Percentiles rank a stretch among this genome's conserved stretches.
These are phyloP conservation scores for Onygenales sp. DNA, from an alignment of 2,329 filamentous ascomycete species.

Conservation along the genomic window DNA sequence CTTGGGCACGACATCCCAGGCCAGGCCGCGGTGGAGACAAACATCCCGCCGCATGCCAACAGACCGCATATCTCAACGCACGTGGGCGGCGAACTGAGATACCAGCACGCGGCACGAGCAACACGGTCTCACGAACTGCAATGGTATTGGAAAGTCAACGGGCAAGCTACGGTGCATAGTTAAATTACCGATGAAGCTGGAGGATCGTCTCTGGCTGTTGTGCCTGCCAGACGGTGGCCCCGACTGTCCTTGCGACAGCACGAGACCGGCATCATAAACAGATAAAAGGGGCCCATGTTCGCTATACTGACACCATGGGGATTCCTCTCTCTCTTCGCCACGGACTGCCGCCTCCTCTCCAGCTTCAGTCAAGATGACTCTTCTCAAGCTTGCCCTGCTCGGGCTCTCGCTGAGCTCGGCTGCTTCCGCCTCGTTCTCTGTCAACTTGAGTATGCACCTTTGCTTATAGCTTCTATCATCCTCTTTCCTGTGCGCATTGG, in stretches of 20 bases:
- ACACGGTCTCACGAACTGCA: background rate
- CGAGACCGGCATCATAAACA: too few species aligned
- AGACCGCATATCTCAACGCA: background rate
- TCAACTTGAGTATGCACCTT: conserved; percentile 1
- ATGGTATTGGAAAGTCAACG: background rate
- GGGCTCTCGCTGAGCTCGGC: background rate
- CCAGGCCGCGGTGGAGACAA: background rate
- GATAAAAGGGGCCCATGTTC: background rate
- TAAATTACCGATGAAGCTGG: too few species aligned
- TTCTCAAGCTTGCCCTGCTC: background rate
- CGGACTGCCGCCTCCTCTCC: background rate
- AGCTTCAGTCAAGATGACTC: background rate
- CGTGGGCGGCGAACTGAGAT: background rate
- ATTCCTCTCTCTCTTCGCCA: background rate
- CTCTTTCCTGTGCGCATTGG: background rate
- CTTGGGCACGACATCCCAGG: too few species aligned
- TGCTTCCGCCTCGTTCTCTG: background rate
- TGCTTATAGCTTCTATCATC: background rate
- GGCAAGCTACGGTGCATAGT: background rate
- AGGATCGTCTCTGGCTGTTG: too few species aligned
- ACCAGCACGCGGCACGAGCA: background rate
- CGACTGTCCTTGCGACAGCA: too few species aligned
- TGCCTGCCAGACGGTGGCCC: too few species aligned
- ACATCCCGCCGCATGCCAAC: background rate
- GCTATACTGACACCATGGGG: background rate